Evolutionary conservation across 1,284 basidiomycete species (phyloP), one percentile per base, ranked within the genome.

Genomic region (Abortiporus biennis): DNA sequence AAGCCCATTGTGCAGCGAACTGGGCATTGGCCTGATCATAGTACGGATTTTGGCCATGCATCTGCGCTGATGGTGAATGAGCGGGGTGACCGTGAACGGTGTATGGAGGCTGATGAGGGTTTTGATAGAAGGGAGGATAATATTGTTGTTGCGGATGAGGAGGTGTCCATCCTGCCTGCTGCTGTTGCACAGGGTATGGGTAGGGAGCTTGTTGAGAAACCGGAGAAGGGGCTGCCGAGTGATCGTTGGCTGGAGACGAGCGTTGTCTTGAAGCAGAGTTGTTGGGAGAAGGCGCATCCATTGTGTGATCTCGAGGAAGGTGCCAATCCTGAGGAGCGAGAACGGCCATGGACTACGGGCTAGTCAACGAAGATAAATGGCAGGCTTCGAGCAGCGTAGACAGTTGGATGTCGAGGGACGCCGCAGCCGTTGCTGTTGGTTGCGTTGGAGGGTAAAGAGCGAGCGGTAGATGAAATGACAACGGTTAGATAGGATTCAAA

Each of bases 1-100:
- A 85, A 66, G 89, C 89, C 24, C 85, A 82, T 86, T 85, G 89
- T 61, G 85, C 83, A 5, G 83, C 79, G 48, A 87, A 73, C 59
- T 87, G 84, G 21, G 80, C 81, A 55, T 85, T 86, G 38, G 79
- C 68, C 15, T 78, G 83, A 61, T 87, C 84, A 55, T 80, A 85
- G 59, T 77, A 85, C 12, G 69, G 71, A 42, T 65, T 55, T 51
- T 75, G 77, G n/a, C n/a, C n/a, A n/a, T n/a, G n/a, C 55, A 72
- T 62, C 56, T 68, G 71, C 25, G 62, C 53, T 43, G 68, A 66
- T 45, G 68, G 68, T 19, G 67, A 60, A 54, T 75, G 74, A n/a
- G n/a, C n/a, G 19, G 66, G 62, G 53, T 74, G 74, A 21, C 51
- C 59, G 38, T 70, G 69, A 13, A 67, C 55, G 36, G 61, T 62